Conservation (phyloP, 2,329 filamentous ascomycete genomes). For the Nemania diffusa region DNA sequence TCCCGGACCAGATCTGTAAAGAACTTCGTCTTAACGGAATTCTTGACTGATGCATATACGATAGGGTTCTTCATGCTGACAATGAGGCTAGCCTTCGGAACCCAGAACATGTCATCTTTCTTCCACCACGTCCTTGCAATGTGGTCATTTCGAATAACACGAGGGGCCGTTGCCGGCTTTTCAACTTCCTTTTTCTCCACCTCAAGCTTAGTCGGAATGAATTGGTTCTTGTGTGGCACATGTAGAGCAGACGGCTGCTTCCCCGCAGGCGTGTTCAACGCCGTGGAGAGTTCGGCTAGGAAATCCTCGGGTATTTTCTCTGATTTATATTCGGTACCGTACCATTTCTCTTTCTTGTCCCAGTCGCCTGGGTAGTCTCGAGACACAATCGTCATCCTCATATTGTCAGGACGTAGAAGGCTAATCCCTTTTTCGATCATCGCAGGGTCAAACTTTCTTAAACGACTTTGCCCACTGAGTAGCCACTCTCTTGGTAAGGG, state of each 20-base stretch:
- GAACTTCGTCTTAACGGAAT: constrained; percentile 79
- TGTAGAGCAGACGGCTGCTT: constrained; percentile 77
- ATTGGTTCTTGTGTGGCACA: constrained; percentile 92
- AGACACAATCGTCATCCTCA: constrained; percentile 84
- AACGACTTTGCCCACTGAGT: constrained; percentile 79
- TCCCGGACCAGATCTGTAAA: constrained; percentile 90
- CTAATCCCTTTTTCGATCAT: constrained; percentile 78
- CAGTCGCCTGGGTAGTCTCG: constrained; percentile 85
- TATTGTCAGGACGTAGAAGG: constrained; percentile 86
- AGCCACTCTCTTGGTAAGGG: constrained; percentile 87
- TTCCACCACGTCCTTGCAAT: constrained; percentile 92
- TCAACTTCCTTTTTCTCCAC: constrained; percentile 94
- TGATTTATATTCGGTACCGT: constrained; percentile 90
- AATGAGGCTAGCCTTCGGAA: constrained; percentile 89
- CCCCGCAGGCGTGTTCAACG: constrained; percentile 65
- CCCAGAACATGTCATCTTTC: constrained; percentile 98
- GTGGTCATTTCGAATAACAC: constrained; percentile 85
- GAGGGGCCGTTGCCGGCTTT: constrained; percentile 77
- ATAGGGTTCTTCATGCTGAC: constrained; percentile 83
- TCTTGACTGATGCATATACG: constrained; percentile 81
- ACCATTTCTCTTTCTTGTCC: constrained; percentile 95
- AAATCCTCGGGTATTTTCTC: constrained; percentile 83
- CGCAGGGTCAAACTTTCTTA: constrained; percentile 83
- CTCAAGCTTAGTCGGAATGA: constrained; percentile 91
- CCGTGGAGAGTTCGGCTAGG: constrained; percentile 74